Conservation (phyloP, 2,329 filamentous ascomycete genomes). For the Nectriaceae sp. region DNA sequence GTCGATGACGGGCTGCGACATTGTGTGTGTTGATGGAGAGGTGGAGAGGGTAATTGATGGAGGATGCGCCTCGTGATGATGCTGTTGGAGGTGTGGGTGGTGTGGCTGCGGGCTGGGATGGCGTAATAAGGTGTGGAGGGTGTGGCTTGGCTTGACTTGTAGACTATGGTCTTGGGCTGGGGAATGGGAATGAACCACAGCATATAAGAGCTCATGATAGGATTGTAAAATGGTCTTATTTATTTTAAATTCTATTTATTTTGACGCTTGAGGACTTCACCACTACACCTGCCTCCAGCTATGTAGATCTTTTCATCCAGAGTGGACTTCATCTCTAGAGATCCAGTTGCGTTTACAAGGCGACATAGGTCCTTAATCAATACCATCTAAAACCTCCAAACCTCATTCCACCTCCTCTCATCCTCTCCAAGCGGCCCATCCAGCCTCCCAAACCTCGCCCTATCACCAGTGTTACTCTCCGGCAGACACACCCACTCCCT, state of each 20-base stretch:
- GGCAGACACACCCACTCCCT: slow-evolving; percentile 86
- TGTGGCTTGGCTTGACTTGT: neutral
- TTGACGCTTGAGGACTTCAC: too few species aligned
- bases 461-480: slow-evolving; percentile 63
- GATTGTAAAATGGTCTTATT: too few species aligned
- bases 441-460: slow-evolving; percentile 66
- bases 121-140: neutral
- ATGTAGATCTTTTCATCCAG: too few species aligned
- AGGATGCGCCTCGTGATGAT: neutral
- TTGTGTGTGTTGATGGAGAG: slow-evolving; percentile 4
- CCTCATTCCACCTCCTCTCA: slow-evolving; percentile 61
- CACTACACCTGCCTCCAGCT: too few species aligned
- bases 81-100: neutral
- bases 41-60: neutral
- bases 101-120: neutral
- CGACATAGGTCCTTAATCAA: too few species aligned
- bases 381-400: slow-evolving; percentile 59
- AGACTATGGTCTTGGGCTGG: too few species aligned
- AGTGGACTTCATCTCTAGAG: too few species aligned
- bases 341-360: too few species aligned
- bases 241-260: too few species aligned
- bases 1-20: slow-evolving; percentile 25
- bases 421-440: slow-evolving; percentile 61
- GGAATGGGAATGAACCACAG: too few species aligned
- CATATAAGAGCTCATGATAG: too few species aligned